phyloP scores from a whole-genome alignment of 345 rosid genomes.

The Iberis pinnata region DNA sequence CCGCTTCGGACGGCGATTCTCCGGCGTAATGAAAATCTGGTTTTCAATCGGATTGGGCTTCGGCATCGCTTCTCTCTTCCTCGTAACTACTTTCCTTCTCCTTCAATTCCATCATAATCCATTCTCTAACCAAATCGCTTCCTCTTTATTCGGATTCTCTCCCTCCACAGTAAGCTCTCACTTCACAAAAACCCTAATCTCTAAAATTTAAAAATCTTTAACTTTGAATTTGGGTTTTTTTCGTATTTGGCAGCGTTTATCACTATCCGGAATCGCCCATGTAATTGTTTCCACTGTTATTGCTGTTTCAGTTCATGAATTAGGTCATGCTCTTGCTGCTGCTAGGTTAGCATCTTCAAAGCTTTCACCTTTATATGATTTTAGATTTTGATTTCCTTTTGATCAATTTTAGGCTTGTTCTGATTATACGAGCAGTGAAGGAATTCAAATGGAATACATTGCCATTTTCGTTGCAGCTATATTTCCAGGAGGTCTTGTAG shows the following conservation, averaged over 20 bases:
- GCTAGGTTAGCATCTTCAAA: slow-evolving; percentile 50
- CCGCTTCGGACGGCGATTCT: slow-evolving; percentile 53
- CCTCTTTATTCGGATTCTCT: slow-evolving; percentile 37
- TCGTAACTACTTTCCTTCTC: slow-evolving; percentile 35
- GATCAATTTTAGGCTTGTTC: slow-evolving; percentile 36
- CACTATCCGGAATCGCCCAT: slow-evolving; percentile 43
- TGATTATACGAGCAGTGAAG: slow-evolving; percentile 72
- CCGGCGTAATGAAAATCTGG: slow-evolving; percentile 48
- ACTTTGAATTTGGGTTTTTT: background rate
- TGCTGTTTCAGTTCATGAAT: slow-evolving; percentile 72
- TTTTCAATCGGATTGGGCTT: slow-evolving; percentile 82
- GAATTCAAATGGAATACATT: slow-evolving; percentile 67
- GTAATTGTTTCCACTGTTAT: slow-evolving; percentile 52
- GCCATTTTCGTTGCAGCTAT: slow-evolving; percentile 74
- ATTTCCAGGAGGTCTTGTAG: slow-evolving; percentile 90
- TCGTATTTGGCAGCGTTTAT: slow-evolving; percentile 35
- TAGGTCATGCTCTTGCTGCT: slow-evolving; percentile 88
- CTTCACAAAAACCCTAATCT: background rate
- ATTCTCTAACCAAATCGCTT: slow-evolving; percentile 19
- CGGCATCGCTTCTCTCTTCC: slow-evolving; percentile 46
- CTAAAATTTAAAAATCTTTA: background rate
- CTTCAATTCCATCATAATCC: slow-evolving; percentile 20
- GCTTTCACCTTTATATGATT: slow-evolving; percentile 10
- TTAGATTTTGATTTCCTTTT: background rate
- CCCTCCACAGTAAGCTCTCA: slow-evolving; percentile 31